These are phyloP conservation scores for Yamadazyma sp. DNA, from an alignment of 1,139 yeast genomes.

Conservation along the genomic window DNA sequence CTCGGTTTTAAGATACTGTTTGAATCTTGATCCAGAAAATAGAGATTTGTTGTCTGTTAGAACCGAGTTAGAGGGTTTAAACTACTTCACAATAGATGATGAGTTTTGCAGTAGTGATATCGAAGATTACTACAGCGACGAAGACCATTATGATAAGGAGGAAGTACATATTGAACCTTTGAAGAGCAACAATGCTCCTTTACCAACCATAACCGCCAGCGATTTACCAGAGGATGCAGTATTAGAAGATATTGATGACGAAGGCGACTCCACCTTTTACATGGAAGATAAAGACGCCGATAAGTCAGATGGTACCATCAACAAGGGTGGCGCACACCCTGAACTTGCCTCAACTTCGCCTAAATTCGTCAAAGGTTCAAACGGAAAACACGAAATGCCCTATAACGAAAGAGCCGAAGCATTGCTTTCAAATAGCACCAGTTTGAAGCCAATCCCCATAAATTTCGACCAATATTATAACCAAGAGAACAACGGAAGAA, in stretches of 20 bases:
- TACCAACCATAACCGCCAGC: neutral
- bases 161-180: neutral
- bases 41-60: conserved; percentile 65
- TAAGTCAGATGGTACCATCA: conserved; percentile 13
- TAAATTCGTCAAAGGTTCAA: neutral
- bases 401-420: conserved; percentile 50
- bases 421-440: conserved; percentile 38
- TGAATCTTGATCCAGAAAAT: conserved; percentile 86
- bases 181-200: neutral
- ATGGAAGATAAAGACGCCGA: conserved; percentile 17
- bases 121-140: conserved; percentile 31
- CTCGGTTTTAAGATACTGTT: conserved; percentile 71
- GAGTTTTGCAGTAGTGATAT: conserved; percentile 55
- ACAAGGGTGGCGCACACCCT: conserved; percentile 1
- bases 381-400: conserved; percentile 23
- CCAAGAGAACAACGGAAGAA: conserved; percentile 15
- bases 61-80: conserved; percentile 57
- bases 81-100: conserved; percentile 81
- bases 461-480: conserved; percentile 10
- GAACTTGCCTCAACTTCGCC: neutral
- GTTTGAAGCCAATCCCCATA: conserved; percentile 47
- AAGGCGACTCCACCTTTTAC: conserved; percentile 17
- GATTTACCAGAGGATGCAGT: conserved; percentile 3
- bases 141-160: conserved; percentile 6
- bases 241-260: conserved; percentile 11